These are phyloP conservation scores for Bipolaris gigantea DNA, from an alignment of 2,329 filamentous ascomycete genomes.

Conservation along the genomic window DNA sequence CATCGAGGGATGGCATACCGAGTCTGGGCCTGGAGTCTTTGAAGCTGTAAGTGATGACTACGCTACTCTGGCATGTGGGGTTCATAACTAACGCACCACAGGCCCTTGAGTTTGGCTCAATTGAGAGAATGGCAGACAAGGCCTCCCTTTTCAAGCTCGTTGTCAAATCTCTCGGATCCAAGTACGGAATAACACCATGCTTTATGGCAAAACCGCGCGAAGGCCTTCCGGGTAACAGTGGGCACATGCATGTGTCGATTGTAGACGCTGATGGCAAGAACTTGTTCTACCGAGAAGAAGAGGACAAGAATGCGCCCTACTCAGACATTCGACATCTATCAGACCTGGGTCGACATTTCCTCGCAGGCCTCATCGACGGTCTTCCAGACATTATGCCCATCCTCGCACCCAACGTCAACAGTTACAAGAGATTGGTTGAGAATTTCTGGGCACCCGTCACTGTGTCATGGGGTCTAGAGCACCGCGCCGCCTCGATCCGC, in stretches of 20 bases:
- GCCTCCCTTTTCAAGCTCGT: conserved; percentile 93
- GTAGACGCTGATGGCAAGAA: conserved; percentile 81
- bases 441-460: conserved; percentile 99
- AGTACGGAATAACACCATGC: conserved; percentile 89
- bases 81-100: conserved; percentile 50
- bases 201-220: conserved; percentile 98
- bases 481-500: conserved; percentile 87
- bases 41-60: conserved; percentile 66
- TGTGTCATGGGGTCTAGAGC: conserved; percentile 94
- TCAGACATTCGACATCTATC: conserved; percentile 73
- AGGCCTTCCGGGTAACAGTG: conserved; percentile 89
- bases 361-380: conserved; percentile 85
- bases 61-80: neutral
- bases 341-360: conserved; percentile 87
- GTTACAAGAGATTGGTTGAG: conserved; percentile 96
- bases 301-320: conserved; percentile 65
- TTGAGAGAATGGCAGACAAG: conserved; percentile 86
- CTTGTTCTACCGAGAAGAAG: conserved; percentile 72
- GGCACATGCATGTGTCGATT: conserved; percentile 92
- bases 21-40: conserved; percentile 90
- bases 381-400: conserved; percentile 95
- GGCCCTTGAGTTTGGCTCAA: conserved; percentile 86
- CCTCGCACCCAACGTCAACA: conserved; percentile 92
- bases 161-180: conserved; percentile 84
- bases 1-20: conserved; percentile 94